These are phyloP conservation scores for Funneliformis caledonium DNA, from an alignment of 371 early-diverging fungal species.

Conservation along the genomic window DNA sequence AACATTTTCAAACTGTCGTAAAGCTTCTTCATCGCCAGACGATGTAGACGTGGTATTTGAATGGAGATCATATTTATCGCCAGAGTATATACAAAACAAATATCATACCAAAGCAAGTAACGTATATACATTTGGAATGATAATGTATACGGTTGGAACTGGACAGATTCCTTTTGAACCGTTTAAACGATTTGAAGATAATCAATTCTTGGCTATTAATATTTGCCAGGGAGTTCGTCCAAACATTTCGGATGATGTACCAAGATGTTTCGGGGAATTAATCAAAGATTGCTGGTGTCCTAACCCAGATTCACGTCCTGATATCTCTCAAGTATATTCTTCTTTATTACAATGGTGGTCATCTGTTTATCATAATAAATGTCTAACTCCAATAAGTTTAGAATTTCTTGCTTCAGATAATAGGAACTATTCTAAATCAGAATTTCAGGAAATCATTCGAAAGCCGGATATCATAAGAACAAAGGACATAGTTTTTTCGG, in stretches of 20 bases:
- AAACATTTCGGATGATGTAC: not conserved
- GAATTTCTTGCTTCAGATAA: not conserved
- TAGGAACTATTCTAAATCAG: too few relatives aligned
- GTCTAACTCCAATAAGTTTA: not conserved
- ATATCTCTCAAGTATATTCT: constrained; percentile 10
- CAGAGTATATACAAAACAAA: not conserved
- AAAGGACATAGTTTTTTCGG: too few relatives aligned
- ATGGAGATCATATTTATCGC: not conserved
- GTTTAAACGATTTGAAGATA: not conserved
- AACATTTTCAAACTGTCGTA: not conserved
- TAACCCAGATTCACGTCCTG: not conserved
- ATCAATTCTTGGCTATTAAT: not conserved
- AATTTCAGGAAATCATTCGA: too few relatives aligned
- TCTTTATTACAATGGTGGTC: constrained; percentile 18
- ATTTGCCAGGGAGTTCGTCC: constrained; percentile 32
- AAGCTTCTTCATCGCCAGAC: not conserved
- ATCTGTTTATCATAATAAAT: not conserved
- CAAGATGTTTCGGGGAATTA: not conserved
- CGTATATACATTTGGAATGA: constrained; percentile 32
- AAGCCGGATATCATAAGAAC: too few relatives aligned
- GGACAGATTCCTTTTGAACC: not conserved
- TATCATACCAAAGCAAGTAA: not conserved
- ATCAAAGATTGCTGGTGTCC: constrained; percentile 2
- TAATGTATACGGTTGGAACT: constrained; percentile 21
- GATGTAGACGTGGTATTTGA: not conserved